Percentiles rank a stretch among this genome's conserved stretches.
Evolutionary conservation across 2,329 filamentous ascomycete genomes (phyloP).

Genomic region (Nemania sp.): DNA sequence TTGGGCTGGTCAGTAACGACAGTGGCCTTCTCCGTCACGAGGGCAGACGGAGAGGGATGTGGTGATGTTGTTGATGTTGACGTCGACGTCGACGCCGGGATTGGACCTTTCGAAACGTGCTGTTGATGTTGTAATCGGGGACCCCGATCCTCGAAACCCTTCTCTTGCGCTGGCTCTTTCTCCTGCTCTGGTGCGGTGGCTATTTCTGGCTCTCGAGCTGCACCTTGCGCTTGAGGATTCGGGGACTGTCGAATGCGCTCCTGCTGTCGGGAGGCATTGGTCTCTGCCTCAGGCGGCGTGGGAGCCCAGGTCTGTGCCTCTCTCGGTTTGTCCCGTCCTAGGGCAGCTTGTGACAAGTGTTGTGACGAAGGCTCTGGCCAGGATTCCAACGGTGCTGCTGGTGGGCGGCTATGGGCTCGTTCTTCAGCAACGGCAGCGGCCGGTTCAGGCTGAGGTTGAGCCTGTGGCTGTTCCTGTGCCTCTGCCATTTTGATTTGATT

Average conservation of each 20-base stretch:
- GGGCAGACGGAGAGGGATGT: conserved; percentile 23
- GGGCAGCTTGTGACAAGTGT: conserved; percentile 35
- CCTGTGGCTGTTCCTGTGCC: conserved; percentile 42
- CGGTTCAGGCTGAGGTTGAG: conserved; percentile 40
- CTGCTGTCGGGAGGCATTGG: conserved; percentile 33
- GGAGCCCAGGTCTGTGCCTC: conserved; percentile 33
- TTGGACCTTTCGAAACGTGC: conserved; percentile 26
- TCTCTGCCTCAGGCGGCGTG: conserved; percentile 32
- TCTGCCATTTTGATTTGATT: conserved; percentile 44
- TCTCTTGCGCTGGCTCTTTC: conserved; percentile 34
- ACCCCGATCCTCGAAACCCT: conserved; percentile 30
- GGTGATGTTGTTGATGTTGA: conserved; percentile 21
- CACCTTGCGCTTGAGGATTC: conserved; percentile 32
- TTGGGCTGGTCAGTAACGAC: conserved; percentile 25
- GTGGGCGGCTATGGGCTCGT: conserved; percentile 38
- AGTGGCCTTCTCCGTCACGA: conserved; percentile 21
- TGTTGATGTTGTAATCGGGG: conserved; percentile 25
- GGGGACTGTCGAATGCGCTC: conserved; percentile 30
- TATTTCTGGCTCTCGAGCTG: conserved; percentile 32
- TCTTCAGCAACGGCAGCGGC: conserved; percentile 39
- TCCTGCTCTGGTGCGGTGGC: conserved; percentile 32
- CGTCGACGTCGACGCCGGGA: conserved; percentile 24
- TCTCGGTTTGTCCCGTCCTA: conserved; percentile 32
- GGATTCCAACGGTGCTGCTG: conserved; percentile 20
- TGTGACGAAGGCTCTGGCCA: conserved; percentile 27